Conservation (phyloP, 352 stramenopile genomes). For the Elongisporangium anandrum region DNA sequence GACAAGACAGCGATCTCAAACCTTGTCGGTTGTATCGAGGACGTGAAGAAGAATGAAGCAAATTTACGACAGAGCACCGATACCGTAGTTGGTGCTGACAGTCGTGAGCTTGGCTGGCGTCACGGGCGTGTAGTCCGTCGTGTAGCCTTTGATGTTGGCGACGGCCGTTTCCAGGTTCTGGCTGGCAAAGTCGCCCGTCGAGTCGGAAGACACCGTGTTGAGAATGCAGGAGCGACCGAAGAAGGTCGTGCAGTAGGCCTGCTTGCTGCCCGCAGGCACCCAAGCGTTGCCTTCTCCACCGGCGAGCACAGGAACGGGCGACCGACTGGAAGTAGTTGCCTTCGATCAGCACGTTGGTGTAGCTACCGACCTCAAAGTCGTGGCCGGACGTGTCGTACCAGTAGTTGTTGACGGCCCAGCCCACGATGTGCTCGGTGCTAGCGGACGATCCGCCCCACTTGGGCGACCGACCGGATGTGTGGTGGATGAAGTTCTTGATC, state of each 20-base stretch:
- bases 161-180: too few species aligned
- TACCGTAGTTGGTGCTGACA: too few species aligned
- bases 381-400: constrained; percentile 32
- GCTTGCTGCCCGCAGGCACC: too few species aligned
- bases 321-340: constrained; percentile 32
- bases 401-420: constrained; percentile 36
- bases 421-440: constrained; percentile 15
- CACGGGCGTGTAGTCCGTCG: constrained; percentile 6
- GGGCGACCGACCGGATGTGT: constrained; percentile 23
- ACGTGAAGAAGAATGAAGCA: too few species aligned
- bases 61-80: too few species aligned
- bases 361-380: constrained; percentile 16
- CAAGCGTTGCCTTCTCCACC: too few species aligned
- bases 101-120: constrained; percentile 10
- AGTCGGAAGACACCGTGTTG: too few species aligned
- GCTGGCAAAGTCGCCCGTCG: too few species aligned
- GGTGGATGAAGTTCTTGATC: constrained; percentile 33
- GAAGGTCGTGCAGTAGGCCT: background rate
- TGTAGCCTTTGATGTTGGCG: too few species aligned
- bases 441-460: constrained; percentile 17
- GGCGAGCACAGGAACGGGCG: too few species aligned
- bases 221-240: constrained; percentile 6
- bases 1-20: too few species aligned
- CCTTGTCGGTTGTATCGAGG: too few species aligned
- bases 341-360: constrained; percentile 23